Conservation (phyloP, 2,329 filamentous ascomycete genomes). For the Alternaria gaisen region DNA sequence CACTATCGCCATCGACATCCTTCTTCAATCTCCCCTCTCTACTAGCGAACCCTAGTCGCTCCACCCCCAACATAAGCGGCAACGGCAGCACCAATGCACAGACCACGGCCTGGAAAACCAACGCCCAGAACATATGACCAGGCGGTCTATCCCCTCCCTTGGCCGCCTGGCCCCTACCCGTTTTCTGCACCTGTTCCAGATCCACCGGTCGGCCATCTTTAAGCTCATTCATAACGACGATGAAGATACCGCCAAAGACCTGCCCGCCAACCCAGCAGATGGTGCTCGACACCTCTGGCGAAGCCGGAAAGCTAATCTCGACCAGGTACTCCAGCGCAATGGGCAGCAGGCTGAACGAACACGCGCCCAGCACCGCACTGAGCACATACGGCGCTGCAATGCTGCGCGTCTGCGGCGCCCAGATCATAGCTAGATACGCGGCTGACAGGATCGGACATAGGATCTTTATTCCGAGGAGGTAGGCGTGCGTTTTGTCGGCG, state of each 20-base stretch:
- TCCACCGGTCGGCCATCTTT: conserved; percentile 52
- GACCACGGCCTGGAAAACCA: conserved; percentile 82
- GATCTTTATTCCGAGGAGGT: conserved; percentile 75
- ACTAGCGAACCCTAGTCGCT: conserved; percentile 64
- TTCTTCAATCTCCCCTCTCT: conserved; percentile 43
- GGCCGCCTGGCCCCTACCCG: conserved; percentile 30
- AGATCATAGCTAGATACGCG: conserved; percentile 81
- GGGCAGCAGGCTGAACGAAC: conserved; percentile 82
- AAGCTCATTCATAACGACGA: conserved; percentile 82
- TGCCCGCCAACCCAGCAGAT: conserved; percentile 89
- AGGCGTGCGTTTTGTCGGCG: conserved; percentile 84
- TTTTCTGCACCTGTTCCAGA: conserved; percentile 38
- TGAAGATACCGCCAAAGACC: conserved; percentile 83
- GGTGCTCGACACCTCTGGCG: conserved; percentile 83
- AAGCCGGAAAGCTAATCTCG: conserved; percentile 86
- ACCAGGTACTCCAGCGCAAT: conserved; percentile 86
- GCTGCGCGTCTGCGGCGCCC: conserved; percentile 72
- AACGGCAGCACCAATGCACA: conserved; percentile 71
- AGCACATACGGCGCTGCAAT: conserved; percentile 78
- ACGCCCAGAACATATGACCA: conserved; percentile 74
- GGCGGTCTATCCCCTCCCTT: conserved; percentile 60
- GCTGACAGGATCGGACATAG: conserved; percentile 77
- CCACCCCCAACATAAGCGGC: conserved; percentile 72
- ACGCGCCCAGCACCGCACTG: conserved; percentile 78
- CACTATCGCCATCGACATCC: conserved; percentile 42